phyloP scores from a whole-genome alignment of 1,284 basidiomycete species.

The Mycosarcoma maydis region DNA sequence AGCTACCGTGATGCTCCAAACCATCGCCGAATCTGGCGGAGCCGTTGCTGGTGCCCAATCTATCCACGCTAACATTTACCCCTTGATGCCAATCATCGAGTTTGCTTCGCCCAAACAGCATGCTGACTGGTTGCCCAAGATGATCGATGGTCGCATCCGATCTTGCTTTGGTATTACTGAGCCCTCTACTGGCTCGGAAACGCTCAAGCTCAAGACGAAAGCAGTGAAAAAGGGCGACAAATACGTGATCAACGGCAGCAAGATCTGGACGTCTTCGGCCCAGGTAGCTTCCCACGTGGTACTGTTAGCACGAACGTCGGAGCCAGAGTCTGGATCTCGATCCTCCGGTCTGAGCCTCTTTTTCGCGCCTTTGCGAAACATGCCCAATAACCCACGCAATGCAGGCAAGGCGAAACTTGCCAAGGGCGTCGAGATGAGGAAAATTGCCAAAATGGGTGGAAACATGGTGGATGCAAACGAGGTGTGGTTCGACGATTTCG shows the following conservation, averaged over 20 bases:
- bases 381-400: conserved; percentile 33
- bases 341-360: conserved; percentile 58
- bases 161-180: conserved; percentile 68
- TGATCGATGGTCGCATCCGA: conserved; percentile 66
- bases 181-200: conserved; percentile 65
- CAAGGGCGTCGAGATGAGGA: conserved; percentile 58
- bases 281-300: conserved; percentile 65
- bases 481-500: conserved; percentile 66
- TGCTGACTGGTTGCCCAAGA: conserved; percentile 62
- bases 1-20: conserved; percentile 68
- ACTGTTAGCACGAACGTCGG: conserved; percentile 66
- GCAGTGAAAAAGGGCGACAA: conserved; percentile 48
- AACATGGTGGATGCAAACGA: conserved; percentile 67
- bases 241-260: conserved; percentile 64
- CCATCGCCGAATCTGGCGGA: conserved; percentile 67
- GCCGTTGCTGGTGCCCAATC: conserved; percentile 47
- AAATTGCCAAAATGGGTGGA: conserved; percentile 68
- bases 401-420: conserved; percentile 18
- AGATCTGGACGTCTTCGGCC: conserved; percentile 63
- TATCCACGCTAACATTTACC: conserved; percentile 58
- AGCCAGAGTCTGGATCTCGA: conserved; percentile 42
- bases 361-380: conserved; percentile 44
- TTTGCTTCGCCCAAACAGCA: conserved; percentile 56
- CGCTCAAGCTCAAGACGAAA: conserved; percentile 63
- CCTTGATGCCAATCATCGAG: conserved; percentile 52